Evolutionary conservation across 2,329 filamentous ascomycete species (phyloP), one percentile per base, ranked within the genome.

Genomic region (Aspergillus pseudoterreus): DNA sequence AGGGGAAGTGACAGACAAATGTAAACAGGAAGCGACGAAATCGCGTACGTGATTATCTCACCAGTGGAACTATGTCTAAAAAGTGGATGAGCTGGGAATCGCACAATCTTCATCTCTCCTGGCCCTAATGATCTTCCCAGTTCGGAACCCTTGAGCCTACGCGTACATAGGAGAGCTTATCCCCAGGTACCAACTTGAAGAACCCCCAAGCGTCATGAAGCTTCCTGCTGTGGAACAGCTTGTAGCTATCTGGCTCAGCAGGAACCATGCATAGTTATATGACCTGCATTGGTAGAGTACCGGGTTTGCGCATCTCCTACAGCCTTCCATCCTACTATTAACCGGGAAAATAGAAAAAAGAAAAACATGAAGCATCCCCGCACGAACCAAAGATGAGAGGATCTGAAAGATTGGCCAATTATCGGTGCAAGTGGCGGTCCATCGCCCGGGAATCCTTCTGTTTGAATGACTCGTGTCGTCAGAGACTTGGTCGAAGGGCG

Each of bases 401-500:
- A 45, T 46, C 24, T 45, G 30, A 38, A 21, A 47, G 42, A 43
- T 32, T 41, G 24, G 27, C 56, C 54, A 56, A 54, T 54, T 41
- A 56, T 43, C 45, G 36, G 15, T 27, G 46, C 19, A 19, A 43
- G 51, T 52, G 47, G 52, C 49, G 54, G 43, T 42, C 46, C 51
- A 56, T 54, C 47, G 49, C 45, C 45, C 22, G 30, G 49, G 17
- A 22, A 50, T 53, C 41, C 45, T 11, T 17, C 35, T 11, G 11
- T 52, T 49, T 43, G 11, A 41, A 57, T 58, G 55, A 60, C 57
- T 60, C 56, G 51, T 59, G 57, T 60, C 56, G 57, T 60, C 57
- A 60, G 45, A 45, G 52, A 59, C 44, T 59, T n/a, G 11, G 33
- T 35, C 24, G 8, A 27, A 1, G 24, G 24, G 24, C 2, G 24